These are phyloP conservation scores for Cucurbitaria berberidis DNA, from an alignment of 2,329 filamentous ascomycete species.

Conservation along the genomic window DNA sequence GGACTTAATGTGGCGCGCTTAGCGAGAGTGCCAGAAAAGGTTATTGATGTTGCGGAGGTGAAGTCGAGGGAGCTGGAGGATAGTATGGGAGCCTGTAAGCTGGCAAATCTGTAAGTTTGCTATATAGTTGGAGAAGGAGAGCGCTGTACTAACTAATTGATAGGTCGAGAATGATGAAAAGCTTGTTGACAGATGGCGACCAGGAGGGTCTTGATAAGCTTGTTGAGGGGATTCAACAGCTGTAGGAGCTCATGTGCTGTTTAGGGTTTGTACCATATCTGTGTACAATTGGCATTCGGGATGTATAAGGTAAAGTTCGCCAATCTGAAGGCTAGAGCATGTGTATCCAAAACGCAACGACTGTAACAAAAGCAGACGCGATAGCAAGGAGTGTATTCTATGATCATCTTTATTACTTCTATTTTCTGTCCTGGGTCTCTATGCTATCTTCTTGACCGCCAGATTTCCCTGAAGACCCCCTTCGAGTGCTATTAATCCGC, in stretches of 20 bases:
- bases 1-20: slow-evolving; percentile 90
- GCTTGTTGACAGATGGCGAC: slow-evolving; percentile 31
- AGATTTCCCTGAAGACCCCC: slow-evolving; percentile 28
- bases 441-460: slow-evolving; percentile 26
- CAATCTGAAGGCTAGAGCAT: background rate
- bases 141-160: slow-evolving; percentile 15
- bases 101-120: slow-evolving; percentile 43
- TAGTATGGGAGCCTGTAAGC: slow-evolving; percentile 50
- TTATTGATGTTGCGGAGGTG: slow-evolving; percentile 78
- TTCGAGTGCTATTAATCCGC: slow-evolving; percentile 50
- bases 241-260: slow-evolving; percentile 32
- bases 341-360: background rate
- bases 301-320: background rate
- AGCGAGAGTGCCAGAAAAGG: slow-evolving; percentile 76
- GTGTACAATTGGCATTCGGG: background rate
- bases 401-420: background rate
- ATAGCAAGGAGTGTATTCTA: background rate
- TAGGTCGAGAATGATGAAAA: slow-evolving; percentile 32
- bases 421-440: background rate
- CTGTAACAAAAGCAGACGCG: background rate
- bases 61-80: slow-evolving; percentile 84
- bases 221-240: slow-evolving; percentile 52
- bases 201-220: slow-evolving; percentile 47
- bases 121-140: background rate
- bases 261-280: background rate